Evolutionary conservation across 1,284 basidiomycete species (phyloP), one percentile per base, ranked within the genome.

Genomic region (Rhodotorula sp.): DNA sequence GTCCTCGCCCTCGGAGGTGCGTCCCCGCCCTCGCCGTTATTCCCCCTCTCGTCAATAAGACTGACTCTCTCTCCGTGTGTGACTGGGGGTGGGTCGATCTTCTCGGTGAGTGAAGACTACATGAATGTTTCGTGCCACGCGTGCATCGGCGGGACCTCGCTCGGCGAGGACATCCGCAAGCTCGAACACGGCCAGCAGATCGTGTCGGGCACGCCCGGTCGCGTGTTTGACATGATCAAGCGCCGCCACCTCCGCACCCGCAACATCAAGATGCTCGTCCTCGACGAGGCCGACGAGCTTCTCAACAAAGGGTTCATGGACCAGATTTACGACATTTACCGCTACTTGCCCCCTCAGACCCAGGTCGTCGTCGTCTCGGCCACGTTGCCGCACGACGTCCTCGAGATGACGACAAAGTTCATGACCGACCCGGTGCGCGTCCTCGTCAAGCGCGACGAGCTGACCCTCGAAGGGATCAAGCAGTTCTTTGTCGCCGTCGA

Each of bases 331-430:
- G 96, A 99, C 83, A 92, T 99, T 65, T 99, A 97, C 84, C 92
- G 95, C 70, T 97, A 97, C 83, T 90, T 99, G 39, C 97, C 97
- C 29, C 96, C 96, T 10, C 94, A 94, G 58, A 99, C 97, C 3
- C 73, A 75, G 66, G 97, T 99, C 61, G 95, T 98, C 48, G 87
- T 98, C 48, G 87, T 99, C 73, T 96, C 92, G 77, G 95, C 96
- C 31, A 99, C 96, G 10, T 85, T 99, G 61, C 96, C 96, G 1
- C 93, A 97, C 80, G 97, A 99, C 81, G 96, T 99, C 34, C 84
- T 99, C 80, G 97, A 99, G 85, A 97, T 99, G 92, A 99, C 97
- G 31, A 97, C 93, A 65, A 99, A 99, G 85, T 99, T 99, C 86
- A 99, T 99, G 97, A 97, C 93, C 62, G 96, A 99, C 81, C 94